phyloP scores from a whole-genome alignment of 352 stramenopile species.

The Phytophthora fragariaefolia region DNA sequence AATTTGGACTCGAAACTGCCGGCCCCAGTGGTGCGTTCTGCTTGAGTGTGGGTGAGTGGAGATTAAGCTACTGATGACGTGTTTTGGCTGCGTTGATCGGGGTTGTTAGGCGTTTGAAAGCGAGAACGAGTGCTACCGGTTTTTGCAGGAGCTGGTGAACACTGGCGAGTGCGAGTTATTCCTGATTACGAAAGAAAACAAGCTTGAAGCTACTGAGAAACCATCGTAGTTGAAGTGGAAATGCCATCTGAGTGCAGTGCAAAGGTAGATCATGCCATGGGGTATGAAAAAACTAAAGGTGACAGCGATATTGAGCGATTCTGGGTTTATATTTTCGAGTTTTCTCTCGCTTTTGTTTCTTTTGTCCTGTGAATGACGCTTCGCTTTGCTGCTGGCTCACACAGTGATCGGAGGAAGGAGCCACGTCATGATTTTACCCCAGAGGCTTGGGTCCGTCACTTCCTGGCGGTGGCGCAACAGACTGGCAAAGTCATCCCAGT shows the following conservation, averaged over 20 bases:
- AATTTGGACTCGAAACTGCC: constrained; percentile 83
- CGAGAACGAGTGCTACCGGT: constrained; percentile 54
- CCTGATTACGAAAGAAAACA: constrained; percentile 36
- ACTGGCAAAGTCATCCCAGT: constrained; percentile 66
- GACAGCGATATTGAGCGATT: not conserved
- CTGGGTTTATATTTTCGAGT: not conserved
- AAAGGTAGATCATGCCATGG: not conserved
- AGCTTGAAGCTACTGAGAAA: not conserved
- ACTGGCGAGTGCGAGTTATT: constrained; percentile 83
- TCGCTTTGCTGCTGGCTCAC: constrained; percentile 1
- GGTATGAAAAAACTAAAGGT: not conserved
- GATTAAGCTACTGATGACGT: no score
- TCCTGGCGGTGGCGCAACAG: constrained; percentile 54
- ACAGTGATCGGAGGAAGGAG: constrained; percentile 36
- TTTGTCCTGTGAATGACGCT: not conserved
- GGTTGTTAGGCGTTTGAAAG: constrained; percentile 61
- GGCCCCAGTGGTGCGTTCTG: constrained; percentile 46
- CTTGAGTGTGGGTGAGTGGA: no score
- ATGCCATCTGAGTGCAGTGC: not conserved
- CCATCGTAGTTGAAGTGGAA: not conserved
- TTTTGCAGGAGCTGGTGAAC: constrained; percentile 71
- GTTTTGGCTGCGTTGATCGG: no score
- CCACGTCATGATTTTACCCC: constrained; percentile 29
- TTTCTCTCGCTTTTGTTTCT: not conserved
- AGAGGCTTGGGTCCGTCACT: constrained; percentile 17